Conservation (phyloP, 306 rosid genomes). For the Lotus japonicus region DNA sequence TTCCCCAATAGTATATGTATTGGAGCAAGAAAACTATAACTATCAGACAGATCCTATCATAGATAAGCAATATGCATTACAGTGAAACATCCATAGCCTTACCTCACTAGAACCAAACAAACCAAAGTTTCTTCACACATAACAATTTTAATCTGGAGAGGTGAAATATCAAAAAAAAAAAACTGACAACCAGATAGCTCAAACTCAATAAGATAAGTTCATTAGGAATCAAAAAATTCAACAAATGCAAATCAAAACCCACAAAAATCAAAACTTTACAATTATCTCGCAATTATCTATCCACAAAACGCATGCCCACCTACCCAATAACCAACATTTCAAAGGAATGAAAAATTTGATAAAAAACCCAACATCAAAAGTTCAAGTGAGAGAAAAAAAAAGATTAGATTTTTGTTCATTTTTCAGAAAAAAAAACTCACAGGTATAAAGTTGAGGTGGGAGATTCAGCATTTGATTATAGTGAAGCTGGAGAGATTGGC, state of each 20-base stretch:
- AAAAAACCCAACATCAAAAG: background rate
- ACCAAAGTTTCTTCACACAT: background rate
- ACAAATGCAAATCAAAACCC: background rate
- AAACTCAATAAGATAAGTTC: background rate
- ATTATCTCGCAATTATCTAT: slow-evolving; percentile 9
- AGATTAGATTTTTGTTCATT: too few species aligned
- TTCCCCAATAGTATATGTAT: background rate
- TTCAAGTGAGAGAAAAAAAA: too few species aligned
- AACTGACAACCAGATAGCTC: background rate
- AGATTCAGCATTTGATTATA: slow-evolving; percentile 27
- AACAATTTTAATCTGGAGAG: background rate
- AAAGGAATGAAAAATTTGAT: background rate
- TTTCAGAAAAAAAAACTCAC: slow-evolving; percentile 25
- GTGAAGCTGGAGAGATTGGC: slow-evolving; percentile 1
- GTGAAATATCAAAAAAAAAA: background rate
- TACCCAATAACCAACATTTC: slow-evolving; percentile 8
- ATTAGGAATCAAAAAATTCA: slow-evolving; percentile 5
- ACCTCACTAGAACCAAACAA: background rate
- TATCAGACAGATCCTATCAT: background rate
- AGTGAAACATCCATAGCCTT: slow-evolving; percentile 4
- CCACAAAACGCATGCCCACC: background rate
- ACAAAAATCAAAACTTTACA: background rate
- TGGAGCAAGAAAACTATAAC: background rate
- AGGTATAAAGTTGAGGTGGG: slow-evolving; percentile 32
- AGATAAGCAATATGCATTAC: background rate